Conservation (phyloP, 352 stramenopile species). For the Globisporangium spiculum region DNA sequence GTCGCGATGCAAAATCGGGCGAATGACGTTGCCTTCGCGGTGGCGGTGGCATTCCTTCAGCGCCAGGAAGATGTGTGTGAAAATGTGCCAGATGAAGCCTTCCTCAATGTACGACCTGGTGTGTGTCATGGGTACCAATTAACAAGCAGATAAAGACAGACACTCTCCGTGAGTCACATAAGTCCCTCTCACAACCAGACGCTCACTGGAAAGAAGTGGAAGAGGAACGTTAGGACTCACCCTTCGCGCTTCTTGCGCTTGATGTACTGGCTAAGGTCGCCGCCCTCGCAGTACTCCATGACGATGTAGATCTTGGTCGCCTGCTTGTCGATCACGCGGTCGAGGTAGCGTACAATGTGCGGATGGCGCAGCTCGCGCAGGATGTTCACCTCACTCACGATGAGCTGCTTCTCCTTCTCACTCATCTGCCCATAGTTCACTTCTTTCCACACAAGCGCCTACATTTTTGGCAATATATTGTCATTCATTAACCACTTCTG, state of each 20-base stretch:
- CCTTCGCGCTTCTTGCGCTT: constrained; percentile 89
- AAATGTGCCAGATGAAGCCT: constrained; percentile 91
- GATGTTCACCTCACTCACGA: constrained; percentile 94
- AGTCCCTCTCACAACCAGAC: not conserved
- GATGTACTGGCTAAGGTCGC: constrained; percentile 89
- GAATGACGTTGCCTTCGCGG: constrained; percentile 72
- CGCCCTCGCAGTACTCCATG: constrained; percentile 93
- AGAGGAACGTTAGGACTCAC: constrained; percentile 25
- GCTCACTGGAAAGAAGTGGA: not conserved
- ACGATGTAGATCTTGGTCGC: constrained; percentile 93
- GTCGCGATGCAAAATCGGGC: constrained; percentile 88
- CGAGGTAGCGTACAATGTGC: constrained; percentile 92
- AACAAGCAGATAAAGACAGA: not conserved
- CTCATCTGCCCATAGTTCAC: constrained; percentile 91
- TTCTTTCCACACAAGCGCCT: constrained; percentile 93
- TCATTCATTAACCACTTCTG: not conserved
- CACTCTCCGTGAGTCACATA: not conserved
- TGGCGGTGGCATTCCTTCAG: constrained; percentile 90
- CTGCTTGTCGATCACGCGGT: constrained; percentile 92
- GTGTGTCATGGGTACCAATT: not conserved
- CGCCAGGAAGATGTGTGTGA: constrained; percentile 91
- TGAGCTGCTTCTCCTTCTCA: constrained; percentile 93
- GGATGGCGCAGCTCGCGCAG: constrained; percentile 90
- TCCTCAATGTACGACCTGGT: constrained; percentile 89
- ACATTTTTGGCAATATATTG: not conserved